Base-by-base conservation (phyloP, 768 basidiomycete genomes). In the Trametes cinnabarina region DNA sequence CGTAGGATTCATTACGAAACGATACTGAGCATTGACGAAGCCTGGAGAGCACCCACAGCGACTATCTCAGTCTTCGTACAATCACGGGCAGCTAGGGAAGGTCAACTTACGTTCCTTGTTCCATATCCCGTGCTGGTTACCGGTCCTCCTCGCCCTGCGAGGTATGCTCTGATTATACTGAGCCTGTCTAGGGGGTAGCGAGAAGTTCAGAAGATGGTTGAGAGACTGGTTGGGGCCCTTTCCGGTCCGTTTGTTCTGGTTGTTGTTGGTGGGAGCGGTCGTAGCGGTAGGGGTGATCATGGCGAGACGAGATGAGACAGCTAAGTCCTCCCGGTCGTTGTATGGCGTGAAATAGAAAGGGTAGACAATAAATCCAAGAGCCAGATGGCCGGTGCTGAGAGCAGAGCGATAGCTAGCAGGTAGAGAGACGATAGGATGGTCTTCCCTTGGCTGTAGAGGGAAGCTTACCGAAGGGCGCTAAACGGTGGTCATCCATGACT, bases 11-110 rank as follows among this genome's bases (percentile, higher is more conserved):
- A 98, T 88, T 40, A 98, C 83, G 72, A 98, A 98, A 57, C 94
- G 83, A 74, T 95, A 97, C 70, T 95, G 93, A 9, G 95, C 94
- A 73, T 98, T 97, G 65, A 98, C 86, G 70, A 94, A 98, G 64
- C 90, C 93, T 94, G 69, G n/a, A 9, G 53, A 54, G 52, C 57
- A 55, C 22, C 15, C 26, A 26, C 22, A n/a, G n/a, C 5, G 5
- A 39, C 11, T 39, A 39, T 15, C 37, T 8, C 9, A 10, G 37
- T n/a, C 30, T 11, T 7, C 3, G n/a, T 1, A 19, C 35, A 15
- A 43, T 60, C 55, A 55, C 17, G 46, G 15, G n/a, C 19, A 26
- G 12, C 25, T 23, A 3, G 4, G n/a, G 25, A 20, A 4, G 26
- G 34, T 40, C 49, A 50, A 87, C 92, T 78, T 76, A 92, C 93